These are phyloP conservation scores for Pulveroboletus sp. DNA, from an alignment of 768 basidiomycete genomes.

Conservation along the genomic window DNA sequence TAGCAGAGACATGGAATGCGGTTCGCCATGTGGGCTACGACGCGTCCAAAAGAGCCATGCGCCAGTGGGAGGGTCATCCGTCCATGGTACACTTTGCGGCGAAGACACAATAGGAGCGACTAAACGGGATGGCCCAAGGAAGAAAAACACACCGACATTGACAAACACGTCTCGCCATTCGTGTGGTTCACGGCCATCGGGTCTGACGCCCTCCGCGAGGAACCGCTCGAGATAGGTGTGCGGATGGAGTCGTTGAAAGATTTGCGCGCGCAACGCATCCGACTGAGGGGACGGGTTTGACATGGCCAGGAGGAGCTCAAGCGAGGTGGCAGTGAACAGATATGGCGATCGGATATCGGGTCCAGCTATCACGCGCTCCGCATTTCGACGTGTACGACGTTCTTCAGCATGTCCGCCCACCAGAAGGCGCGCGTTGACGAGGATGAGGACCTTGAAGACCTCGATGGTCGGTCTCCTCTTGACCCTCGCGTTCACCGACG, in stretches of 20 bases:
- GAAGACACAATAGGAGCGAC: too few relatives aligned
- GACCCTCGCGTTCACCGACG: not conserved
- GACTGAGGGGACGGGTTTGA: slow-evolving; percentile 1
- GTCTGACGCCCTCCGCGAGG: slow-evolving; percentile 68
- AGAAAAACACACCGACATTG: slow-evolving; percentile 65
- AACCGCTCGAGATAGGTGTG: slow-evolving; percentile 84
- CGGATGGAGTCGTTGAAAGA: slow-evolving; percentile 89
- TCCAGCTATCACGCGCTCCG: too few relatives aligned
- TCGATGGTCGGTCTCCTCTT: slow-evolving; percentile 33
- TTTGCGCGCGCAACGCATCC: slow-evolving; percentile 32
- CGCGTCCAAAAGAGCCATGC: not conserved
- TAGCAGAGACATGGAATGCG: not conserved
- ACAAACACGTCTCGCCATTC: slow-evolving; percentile 73
- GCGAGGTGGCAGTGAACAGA: not conserved
- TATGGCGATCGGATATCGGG: too few relatives aligned
- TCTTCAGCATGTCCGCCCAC: slow-evolving; percentile 8
- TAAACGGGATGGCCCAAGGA: not conserved
- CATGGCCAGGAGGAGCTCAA: not conserved
- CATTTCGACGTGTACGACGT: not conserved
- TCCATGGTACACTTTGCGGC: too few relatives aligned
- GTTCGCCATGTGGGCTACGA: not conserved
- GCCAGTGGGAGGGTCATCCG: too few relatives aligned
- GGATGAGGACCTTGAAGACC: slow-evolving; percentile 39
- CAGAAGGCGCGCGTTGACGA: slow-evolving; percentile 25
- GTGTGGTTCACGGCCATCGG: slow-evolving; percentile 71